Base-by-base conservation (phyloP, 306 rosid genomes). In the Quercus bicolor region DNA sequence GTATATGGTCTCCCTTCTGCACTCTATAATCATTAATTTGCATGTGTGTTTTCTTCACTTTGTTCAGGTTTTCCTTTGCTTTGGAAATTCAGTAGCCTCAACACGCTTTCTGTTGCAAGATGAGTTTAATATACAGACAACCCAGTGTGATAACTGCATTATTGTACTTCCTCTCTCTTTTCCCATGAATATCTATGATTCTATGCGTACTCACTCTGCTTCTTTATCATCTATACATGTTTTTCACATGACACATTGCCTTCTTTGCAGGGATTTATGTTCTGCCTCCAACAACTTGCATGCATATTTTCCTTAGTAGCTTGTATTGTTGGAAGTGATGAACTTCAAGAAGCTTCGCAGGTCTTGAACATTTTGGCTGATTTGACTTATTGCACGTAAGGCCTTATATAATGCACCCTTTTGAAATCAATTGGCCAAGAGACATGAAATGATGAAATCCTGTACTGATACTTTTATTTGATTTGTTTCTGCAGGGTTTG, bases 51-150 rank as follows among this genome's bases (percentile, higher is more conserved):
- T 19, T 29, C n/a, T 78, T 59, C 51, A 68, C 28, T 77, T 86
- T 66, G 52, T 86, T 59, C 91, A 94, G 98, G 98, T 89, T 77
- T 82, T 86, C 65, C 85, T 85, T 69, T 92, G 98, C 90, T 92
- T 94, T 51, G 94, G 92, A 70, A 84, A 89, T 78, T 93, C 98
- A 40, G 98, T 93, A 70, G 94, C 97, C 84, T 94, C 98, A 12
- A 90, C 97, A 78, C 97, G 97, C 80, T 90, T 92, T 82, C 60
- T 94, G 81, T 82, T 94, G 88, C 98, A 92, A 88, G 98, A 94
- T 70, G 97, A 94, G 78, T 90, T 94, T 71, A 94, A 94, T 78
- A 94, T 94, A 70, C 97, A 92, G 78, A 92, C 97, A n/a, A 90
- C 97, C 0, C 75, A 89, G 45, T 92, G 98, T 75, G 97, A 92